A percentile compares a stretch with the other conserved stretches of the same genome.
phyloP scores from a whole-genome alignment of 1,284 basidiomycete genomes.

The Rhodotorula sp. region DNA sequence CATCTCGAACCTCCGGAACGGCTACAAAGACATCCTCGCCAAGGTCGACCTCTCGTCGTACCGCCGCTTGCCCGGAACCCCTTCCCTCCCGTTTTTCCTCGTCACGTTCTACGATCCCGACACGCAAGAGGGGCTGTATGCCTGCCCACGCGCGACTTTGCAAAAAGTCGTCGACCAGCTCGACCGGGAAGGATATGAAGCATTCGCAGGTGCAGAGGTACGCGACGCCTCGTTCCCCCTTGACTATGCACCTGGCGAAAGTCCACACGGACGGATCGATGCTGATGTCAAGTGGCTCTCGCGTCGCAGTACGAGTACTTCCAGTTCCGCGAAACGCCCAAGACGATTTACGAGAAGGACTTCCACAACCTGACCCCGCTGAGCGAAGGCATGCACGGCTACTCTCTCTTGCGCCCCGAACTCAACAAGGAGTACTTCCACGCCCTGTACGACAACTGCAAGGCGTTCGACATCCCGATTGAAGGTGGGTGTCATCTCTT shows the following conservation, averaged over 20 bases:
- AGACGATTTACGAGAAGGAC: conserved; percentile 70
- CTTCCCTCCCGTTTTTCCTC: conserved; percentile 76
- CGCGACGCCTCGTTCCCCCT: conserved; percentile 51
- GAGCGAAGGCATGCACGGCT: conserved; percentile 71
- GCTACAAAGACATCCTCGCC: conserved; percentile 78
- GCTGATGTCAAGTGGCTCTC: no score
- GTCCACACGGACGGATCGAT: no score
- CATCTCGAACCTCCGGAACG: conserved; percentile 86
- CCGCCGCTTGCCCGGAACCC: conserved; percentile 57
- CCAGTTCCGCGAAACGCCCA: conserved; percentile 62
- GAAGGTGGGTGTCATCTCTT: conserved; percentile 63
- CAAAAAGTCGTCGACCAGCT: conserved; percentile 58
- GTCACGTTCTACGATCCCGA: conserved; percentile 84
- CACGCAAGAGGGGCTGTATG: conserved; percentile 66
- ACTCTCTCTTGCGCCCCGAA: conserved; percentile 27
- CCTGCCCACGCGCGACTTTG: conserved; percentile 82
- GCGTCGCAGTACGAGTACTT: conserved; percentile 84
- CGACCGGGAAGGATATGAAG: conserved; percentile 37
- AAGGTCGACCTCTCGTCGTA: conserved; percentile 42
- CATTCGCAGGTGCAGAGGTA: conserved; percentile 57
- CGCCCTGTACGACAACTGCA: conserved; percentile 75
- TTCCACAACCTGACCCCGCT: conserved; percentile 72
- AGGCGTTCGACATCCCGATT: conserved; percentile 73
- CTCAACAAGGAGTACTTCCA: conserved; percentile 87
- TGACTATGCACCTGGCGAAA: no score